Percentiles rank a stretch among this genome's conserved stretches.
These are phyloP conservation scores for Adiantum capillusveneris DNA, from an alignment of 75 land plant genomes.

Conservation along the genomic window DNA sequence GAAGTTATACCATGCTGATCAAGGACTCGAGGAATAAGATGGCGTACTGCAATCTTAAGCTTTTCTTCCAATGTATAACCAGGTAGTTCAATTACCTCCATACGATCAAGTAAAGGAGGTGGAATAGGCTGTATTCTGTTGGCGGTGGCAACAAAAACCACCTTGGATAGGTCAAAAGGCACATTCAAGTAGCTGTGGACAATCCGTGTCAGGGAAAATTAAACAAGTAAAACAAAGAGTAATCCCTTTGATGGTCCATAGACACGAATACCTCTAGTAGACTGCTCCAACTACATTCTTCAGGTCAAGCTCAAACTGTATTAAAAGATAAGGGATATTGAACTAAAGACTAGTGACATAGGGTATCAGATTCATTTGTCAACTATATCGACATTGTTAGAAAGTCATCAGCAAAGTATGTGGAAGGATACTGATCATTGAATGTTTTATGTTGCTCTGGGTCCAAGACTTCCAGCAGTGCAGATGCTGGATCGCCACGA, in stretches of 20 bases:
- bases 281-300: too few species aligned
- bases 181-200: constrained; percentile 82
- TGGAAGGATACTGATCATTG: constrained; percentile 93
- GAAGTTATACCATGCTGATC: constrained; percentile 86
- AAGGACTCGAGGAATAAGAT: constrained; percentile 89
- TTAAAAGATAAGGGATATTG: too few species aligned
- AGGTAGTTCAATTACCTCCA: constrained; percentile 97
- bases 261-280: too few species aligned
- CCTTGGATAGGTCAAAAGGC: constrained; percentile 96
- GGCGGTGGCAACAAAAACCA: constrained; percentile 92
- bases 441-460: constrained; percentile 95
- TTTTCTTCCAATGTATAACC: constrained; percentile 96
- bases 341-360: too few species aligned
- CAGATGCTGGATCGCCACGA: constrained; percentile 97
- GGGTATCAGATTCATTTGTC: too few species aligned
- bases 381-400: too few species aligned
- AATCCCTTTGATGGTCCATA: too few species aligned
- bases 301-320: too few species aligned
- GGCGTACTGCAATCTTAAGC: constrained; percentile 75
- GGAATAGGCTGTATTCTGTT: constrained; percentile 78
- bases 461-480: constrained; percentile 90
- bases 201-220: neutral
- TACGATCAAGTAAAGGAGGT: constrained; percentile 88
- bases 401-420: too few species aligned
- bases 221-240: too few species aligned